These are phyloP conservation scores for Penicillium sp. DNA, from an alignment of 2,329 filamentous ascomycete genomes.

Conservation along the genomic window DNA sequence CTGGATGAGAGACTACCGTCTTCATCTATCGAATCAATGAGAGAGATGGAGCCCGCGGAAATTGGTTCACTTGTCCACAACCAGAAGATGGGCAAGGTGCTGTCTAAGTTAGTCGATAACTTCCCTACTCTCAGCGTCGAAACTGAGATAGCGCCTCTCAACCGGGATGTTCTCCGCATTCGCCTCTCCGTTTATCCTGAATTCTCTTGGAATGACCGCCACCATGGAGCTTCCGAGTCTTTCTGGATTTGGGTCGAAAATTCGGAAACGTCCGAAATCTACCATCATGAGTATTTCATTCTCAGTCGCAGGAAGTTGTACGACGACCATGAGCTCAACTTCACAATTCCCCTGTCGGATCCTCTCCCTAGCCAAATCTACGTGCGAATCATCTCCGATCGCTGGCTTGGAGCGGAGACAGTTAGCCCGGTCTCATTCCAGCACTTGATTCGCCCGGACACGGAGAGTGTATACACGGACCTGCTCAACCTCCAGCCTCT, in stretches of 20 bases:
- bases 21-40: slow-evolving; percentile 72
- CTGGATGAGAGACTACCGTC: slow-evolving; percentile 73
- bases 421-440: slow-evolving; percentile 95
- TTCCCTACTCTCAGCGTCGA: slow-evolving; percentile 91
- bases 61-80: slow-evolving; percentile 92
- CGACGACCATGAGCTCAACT: slow-evolving; percentile 96
- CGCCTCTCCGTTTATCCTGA: slow-evolving; percentile 81
- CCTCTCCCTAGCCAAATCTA: slow-evolving; percentile 95
- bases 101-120: slow-evolving; percentile 75
- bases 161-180: slow-evolving; percentile 90
- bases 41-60: slow-evolving; percentile 89
- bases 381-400: slow-evolving; percentile 85
- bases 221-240: slow-evolving; percentile 90
- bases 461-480: slow-evolving; percentile 95
- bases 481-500: slow-evolving; percentile 86
- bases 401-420: slow-evolving; percentile 95
- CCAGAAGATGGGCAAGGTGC: slow-evolving; percentile 74
- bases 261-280: slow-evolving; percentile 94
- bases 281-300: slow-evolving; percentile 96
- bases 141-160: slow-evolving; percentile 90
- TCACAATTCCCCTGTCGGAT: slow-evolving; percentile 91
- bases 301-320: slow-evolving; percentile 82
- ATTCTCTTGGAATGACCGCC: slow-evolving; percentile 88
- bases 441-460: slow-evolving; percentile 93
- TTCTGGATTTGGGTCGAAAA: slow-evolving; percentile 99